phyloP scores from a whole-genome alignment of 2,329 filamentous ascomycete genomes.

The Dothistroma pini region DNA sequence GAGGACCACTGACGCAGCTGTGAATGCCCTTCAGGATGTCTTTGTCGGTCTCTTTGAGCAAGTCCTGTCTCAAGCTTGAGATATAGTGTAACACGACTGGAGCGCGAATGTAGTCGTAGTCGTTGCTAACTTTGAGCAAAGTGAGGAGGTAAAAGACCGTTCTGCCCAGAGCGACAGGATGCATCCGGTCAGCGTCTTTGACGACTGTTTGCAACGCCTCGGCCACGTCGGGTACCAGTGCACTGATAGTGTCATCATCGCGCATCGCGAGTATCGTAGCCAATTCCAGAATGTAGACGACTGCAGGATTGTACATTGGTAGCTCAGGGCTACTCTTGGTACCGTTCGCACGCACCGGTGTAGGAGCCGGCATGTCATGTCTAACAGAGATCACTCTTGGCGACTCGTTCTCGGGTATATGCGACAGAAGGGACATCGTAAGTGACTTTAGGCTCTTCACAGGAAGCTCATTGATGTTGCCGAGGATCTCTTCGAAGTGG shows the following conservation, averaged over 20 bases:
- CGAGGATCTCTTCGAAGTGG: slow-evolving; percentile 74
- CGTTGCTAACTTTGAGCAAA: slow-evolving; percentile 78
- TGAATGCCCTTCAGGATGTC: slow-evolving; percentile 75
- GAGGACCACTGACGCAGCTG: slow-evolving; percentile 70
- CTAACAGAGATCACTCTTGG: slow-evolving; percentile 85
- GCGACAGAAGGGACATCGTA: slow-evolving; percentile 69
- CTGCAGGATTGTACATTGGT: slow-evolving; percentile 74
- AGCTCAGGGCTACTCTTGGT: slow-evolving; percentile 54
- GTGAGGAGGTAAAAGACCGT: slow-evolving; percentile 82
- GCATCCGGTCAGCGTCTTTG: slow-evolving; percentile 72
- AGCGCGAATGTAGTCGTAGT: slow-evolving; percentile 85
- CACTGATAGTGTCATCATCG: slow-evolving; percentile 67
- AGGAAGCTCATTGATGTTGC: slow-evolving; percentile 71
- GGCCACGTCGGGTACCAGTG: slow-evolving; percentile 74
- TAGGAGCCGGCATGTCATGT: slow-evolving; percentile 67
- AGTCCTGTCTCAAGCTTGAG: slow-evolving; percentile 76
- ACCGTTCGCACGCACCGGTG: slow-evolving; percentile 56
- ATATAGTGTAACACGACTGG: slow-evolving; percentile 90
- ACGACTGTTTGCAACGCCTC: slow-evolving; percentile 77
- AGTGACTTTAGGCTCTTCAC: slow-evolving; percentile 57
- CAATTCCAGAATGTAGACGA: slow-evolving; percentile 88
- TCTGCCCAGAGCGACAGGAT: slow-evolving; percentile 78
- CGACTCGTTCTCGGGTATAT: slow-evolving; percentile 76
- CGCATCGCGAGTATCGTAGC: slow-evolving; percentile 77
- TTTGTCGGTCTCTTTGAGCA: slow-evolving; percentile 70